Evolutionary conservation across 768 basidiomycete genomes (phyloP), one percentile per base, ranked within the genome.

Genomic region (Trametes cingulata): DNA sequence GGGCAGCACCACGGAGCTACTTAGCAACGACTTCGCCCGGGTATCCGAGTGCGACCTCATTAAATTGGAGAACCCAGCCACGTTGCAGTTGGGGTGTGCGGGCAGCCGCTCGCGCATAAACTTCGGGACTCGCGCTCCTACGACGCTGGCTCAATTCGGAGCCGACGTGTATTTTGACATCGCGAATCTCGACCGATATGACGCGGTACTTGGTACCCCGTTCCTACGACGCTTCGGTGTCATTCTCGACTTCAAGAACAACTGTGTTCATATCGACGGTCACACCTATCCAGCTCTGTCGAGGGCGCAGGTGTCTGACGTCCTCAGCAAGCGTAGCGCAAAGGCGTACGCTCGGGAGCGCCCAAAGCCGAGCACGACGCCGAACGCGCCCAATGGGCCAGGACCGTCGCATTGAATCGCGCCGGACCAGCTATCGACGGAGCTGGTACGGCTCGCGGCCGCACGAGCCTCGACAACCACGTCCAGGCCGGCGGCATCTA

Each of bases 201-300:
- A 81, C 20, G 41, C 58, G 9, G 62, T 71, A 1, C 47, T 71
- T 17, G 70, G 72, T 7, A 71, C 69, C 1, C 69, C 68, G 6
- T 72, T 72, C 43, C 15, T 70, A 0, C 60, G n/a, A 29, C 61
- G 71, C 41, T 62, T 33, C 15, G 40, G 40, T 5, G 40, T 41
- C 4, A 22, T 54, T 13, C 40, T 45, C 13, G 40, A 45, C 40
- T 45, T 54, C 29, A 35, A 29, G 27, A 27, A 39, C n/a, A 20
- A 33, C 9, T 24, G 13, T 17, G 42, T 54, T 7, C 40, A 33
- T 45, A 33, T 54, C 29, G 25, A 45, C n/a, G 40, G 42, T 8
- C n/a, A 27, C 3, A 4, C 41, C 5, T 35, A 33, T n/a, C n/a
- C 48, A 3, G 48, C 48, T n/a, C 33, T 49, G 2, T 36, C 48